These are phyloP conservation scores for Ascobolus immersus DNA, from an alignment of 495 filamentous ascomycete genomes.

Conservation along the genomic window DNA sequence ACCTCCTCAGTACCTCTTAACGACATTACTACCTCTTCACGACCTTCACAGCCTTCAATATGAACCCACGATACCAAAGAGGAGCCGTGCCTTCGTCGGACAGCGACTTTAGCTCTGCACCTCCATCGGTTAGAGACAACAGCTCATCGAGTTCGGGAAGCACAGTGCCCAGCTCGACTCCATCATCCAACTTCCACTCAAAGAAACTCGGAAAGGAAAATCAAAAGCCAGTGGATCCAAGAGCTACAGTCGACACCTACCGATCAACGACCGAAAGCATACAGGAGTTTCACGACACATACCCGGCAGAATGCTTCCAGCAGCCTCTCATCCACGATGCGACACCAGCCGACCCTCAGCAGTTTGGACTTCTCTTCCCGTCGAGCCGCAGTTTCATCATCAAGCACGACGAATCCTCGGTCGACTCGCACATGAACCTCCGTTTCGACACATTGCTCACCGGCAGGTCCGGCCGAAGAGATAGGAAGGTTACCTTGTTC, in stretches of 20 bases:
- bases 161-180: constrained; percentile 14
- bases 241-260: constrained; percentile 53
- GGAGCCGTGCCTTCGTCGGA: too few relatives aligned
- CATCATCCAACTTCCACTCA: constrained; percentile 14
- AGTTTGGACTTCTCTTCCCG: constrained; percentile 73
- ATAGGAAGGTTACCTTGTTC: constrained; percentile 56
- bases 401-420: constrained; percentile 70
- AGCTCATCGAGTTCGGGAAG: constrained; percentile 7
- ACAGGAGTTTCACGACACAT: constrained; percentile 32
- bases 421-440: constrained; percentile 94
- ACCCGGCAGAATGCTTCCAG: constrained; percentile 20
- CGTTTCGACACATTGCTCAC: constrained; percentile 45
- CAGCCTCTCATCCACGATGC: constrained; percentile 21
- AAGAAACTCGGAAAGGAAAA: constrained; percentile 11
- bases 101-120: too few relatives aligned
- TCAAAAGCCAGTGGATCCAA: constrained; percentile 17
- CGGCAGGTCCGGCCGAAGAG: constrained; percentile 26
- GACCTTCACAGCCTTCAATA: too few relatives aligned
- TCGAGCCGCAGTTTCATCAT: constrained; percentile 57
- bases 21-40: too few relatives aligned
- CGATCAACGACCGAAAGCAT: constrained; percentile 44
- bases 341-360: constrained; percentile 45
- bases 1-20: too few relatives aligned
- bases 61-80: too few relatives aligned
- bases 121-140: too few relatives aligned